Percentiles rank a stretch among this genome's conserved stretches.
These are phyloP conservation scores for Coemansia sp. DNA, from an alignment of 192 early-diverging fungal genomes.

Conservation along the genomic window DNA sequence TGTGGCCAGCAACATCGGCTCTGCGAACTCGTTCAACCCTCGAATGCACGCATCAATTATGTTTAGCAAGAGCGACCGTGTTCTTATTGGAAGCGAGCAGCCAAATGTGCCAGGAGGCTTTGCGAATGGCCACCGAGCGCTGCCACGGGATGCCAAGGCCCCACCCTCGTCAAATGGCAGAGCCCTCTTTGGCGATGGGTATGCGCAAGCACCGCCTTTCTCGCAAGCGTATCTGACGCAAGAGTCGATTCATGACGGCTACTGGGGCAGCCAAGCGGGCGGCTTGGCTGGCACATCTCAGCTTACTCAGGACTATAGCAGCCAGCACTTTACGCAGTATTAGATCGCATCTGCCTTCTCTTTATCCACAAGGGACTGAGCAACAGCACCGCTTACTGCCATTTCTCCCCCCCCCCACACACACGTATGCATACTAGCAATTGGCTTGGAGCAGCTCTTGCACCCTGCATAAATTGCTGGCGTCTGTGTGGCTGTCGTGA, in stretches of 20 bases:
- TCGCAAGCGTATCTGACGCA: constrained; percentile 34
- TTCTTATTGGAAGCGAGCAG: constrained; percentile 16
- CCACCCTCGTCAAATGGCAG: not conserved
- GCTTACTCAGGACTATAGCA: constrained; percentile 26
- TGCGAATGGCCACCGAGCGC: not conserved
- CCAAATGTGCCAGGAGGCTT: not conserved
- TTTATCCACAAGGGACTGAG: too few species aligned
- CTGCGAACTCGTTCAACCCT: constrained; percentile 30
- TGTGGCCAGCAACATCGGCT: not conserved
- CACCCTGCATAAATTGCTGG: constrained; percentile 1
- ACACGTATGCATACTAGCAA: not conserved
- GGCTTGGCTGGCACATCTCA: constrained; percentile 11
- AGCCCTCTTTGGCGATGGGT: constrained; percentile 1
- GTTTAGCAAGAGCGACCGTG: constrained; percentile 51
- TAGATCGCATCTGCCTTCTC: not conserved
- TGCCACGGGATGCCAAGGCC: not conserved
- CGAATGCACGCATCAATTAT: constrained; percentile 51
- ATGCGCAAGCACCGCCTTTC: constrained; percentile 27
- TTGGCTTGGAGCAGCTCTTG: not conserved
- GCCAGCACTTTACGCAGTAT: constrained; percentile 50
- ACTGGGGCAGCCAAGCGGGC: constrained; percentile 4
- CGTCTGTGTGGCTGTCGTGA: not conserved
- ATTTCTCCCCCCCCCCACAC: not conserved
- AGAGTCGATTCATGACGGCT: constrained; percentile 17
- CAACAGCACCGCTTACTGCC: constrained; percentile 4